Base-by-base conservation (phyloP, 2,329 filamentous ascomycete genomes). In the Aspergillus sp. region DNA sequence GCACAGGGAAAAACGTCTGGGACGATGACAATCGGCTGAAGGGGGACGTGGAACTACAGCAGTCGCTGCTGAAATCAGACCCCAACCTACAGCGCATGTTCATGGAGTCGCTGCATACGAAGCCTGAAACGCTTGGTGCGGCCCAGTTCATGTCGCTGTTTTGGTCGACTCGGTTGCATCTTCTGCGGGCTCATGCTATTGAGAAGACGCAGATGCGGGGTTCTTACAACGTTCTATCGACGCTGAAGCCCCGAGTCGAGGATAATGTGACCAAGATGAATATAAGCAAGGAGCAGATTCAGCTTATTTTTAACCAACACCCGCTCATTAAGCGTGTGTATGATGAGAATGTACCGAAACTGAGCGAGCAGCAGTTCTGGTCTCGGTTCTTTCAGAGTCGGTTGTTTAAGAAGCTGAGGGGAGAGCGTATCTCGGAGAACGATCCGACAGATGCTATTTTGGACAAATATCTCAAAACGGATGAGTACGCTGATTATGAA, bases 271-370 rank as follows among this genome's bases (percentile, higher is more conserved):
- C 85, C 36, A 89, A 86, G 65, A 75, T 96, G 55, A 90, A 87
- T 58, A 85, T 98, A 50, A 93, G 83, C 53, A 85, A 89, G 47
- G 90, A 96, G 66, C 90, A 97, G 66, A 88, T 97, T 40, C 86
- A 90, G 59, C 81, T 95, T 60, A 93, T 98, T 42, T 90, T 98
- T 67, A 83, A 80, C 47, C 93, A 97, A 64, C 91, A 98, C 65
- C 90, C 93, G 2, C 75, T 98, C 1, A 85, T 98, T 46, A 87
- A 88, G 62, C 82, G 83, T 13, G 87, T 95, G 6, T 97, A 96
- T 66, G 89, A 97, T 60, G 90, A 96, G 61, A 89, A 90, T 52
- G 90, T 96, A 0, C 90, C 88, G 5, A 87, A 86, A 47, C 68
- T 94, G 33, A 82, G 77, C 27, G 88, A 95, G 58, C 76, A 77